These are phyloP conservation scores for Haplographium delicatum DNA, from an alignment of 495 filamentous ascomycete genomes.

Conservation along the genomic window DNA sequence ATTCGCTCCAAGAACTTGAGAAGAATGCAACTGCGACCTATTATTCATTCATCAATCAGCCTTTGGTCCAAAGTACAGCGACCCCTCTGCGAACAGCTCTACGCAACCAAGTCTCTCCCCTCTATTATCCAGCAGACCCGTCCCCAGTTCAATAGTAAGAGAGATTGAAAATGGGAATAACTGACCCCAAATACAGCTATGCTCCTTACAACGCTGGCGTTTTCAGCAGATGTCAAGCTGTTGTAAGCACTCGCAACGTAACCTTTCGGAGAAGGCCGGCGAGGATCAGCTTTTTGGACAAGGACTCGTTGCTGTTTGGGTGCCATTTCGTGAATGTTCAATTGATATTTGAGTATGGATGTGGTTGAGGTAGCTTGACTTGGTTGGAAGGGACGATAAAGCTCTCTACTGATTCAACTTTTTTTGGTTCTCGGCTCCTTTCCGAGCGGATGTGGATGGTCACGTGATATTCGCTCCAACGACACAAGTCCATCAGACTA, in stretches of 20 bases:
- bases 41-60: background rate
- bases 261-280: slow-evolving; percentile 39
- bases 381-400: too few relatives aligned
- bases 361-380: background rate
- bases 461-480: too few relatives aligned
- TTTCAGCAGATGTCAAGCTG: slow-evolving; percentile 64
- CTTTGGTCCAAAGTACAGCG: too few relatives aligned
- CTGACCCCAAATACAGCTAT: slow-evolving; percentile 68
- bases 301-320: slow-evolving; percentile 34
- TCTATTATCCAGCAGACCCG: background rate
- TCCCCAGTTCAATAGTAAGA: background rate
- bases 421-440: too few relatives aligned
- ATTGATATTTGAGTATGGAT: background rate
- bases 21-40: slow-evolving; percentile 71
- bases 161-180: slow-evolving; percentile 12
- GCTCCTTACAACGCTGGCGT: slow-evolving; percentile 68
- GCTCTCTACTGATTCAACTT: too few relatives aligned
- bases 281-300: slow-evolving; percentile 26
- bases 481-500: too few relatives aligned
- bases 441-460: too few relatives aligned
- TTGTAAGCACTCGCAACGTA: slow-evolving; percentile 51
- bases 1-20: slow-evolving; percentile 67
- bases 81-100: background rate
- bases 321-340: slow-evolving; percentile 17
- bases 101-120: background rate